Base-by-base conservation (phyloP, 371 early-diverging fungal species). In the Basidiobolus meristosporus region DNA sequence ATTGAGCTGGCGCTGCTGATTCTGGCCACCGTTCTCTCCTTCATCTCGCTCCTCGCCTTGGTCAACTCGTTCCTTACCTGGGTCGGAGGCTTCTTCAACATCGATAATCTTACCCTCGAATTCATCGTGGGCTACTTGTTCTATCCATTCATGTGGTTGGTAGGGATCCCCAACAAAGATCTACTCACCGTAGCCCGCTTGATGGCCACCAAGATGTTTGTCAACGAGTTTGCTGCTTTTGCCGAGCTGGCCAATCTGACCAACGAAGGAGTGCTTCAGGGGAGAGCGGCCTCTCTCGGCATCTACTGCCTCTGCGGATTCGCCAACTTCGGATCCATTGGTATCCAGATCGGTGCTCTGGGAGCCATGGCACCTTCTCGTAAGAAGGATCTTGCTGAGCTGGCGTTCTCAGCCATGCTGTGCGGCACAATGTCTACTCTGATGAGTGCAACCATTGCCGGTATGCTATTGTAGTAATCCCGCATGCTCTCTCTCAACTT, bases 171-270 rank as follows among this genome's bases (percentile, higher is more conserved):
- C 6, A 51, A 37, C 33, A 31, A 44, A 3, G 73, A 87, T 33
- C 47, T 77, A 33, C 63, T 69, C 15, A 38, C 43, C 12, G 70
- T 82, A 6, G 86, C 82, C 26, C 68, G 73, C 42, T 57, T 89
- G 22, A 60, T 91, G 59, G 89, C 83, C 14, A 75, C 71, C 46
- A 91, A 91, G 63, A 68, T 87, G 45, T 69, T 88, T 56, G 65
- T 77, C 40, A 91, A 89, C 62, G 91, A 91, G 65, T 87, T 91
- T 52, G 81, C 77, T 15, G 91, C 91, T 11, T 91, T 80, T 54
- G 26, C 26, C 26, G 26, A 26, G 9, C 26, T 26, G 9, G 12
- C 14, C 5, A 17, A 9, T 3, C 15, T 38, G 1, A 16, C 29
- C 2, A 23, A 21, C 35, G 1, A 57, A n/a, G 45, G 28, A 41